Percentiles rank a stretch among this genome's conserved stretches.
phyloP scores from a whole-genome alignment of 2,329 filamentous ascomycete species.

The Ceratocystis harringtonii region DNA sequence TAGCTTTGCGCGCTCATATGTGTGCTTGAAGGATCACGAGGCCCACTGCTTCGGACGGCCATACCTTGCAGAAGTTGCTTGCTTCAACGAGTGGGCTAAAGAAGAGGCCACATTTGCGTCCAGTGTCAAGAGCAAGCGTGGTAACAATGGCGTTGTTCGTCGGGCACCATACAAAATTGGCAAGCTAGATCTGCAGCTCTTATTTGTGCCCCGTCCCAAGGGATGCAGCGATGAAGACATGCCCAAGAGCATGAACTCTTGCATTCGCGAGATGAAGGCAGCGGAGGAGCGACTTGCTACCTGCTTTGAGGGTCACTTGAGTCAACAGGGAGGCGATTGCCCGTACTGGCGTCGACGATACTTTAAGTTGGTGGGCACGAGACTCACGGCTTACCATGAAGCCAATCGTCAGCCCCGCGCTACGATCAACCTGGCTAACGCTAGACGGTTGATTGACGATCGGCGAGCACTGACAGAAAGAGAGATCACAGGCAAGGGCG shows the following conservation, averaged over 20 bases:
- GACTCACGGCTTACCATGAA: constrained; percentile 92
- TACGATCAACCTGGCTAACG: constrained; percentile 91
- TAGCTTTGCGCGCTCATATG: constrained; percentile 85
- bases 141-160: constrained; percentile 53
- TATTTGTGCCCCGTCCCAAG: constrained; percentile 89
- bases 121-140: constrained; percentile 89
- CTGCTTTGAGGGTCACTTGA: constrained; percentile 76
- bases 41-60: constrained; percentile 74
- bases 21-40: constrained; percentile 89
- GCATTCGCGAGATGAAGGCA: constrained; percentile 81
- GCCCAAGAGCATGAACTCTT: constrained; percentile 98
- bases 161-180: constrained; percentile 93
- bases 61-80: constrained; percentile 74
- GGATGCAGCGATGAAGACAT: constrained; percentile 82
- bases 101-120: constrained; percentile 66
- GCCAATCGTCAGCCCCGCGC: constrained; percentile 87
- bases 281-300: constrained; percentile 67
- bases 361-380: constrained; percentile 83
- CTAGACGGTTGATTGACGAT: constrained; percentile 86
- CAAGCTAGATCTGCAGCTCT: constrained; percentile 80
- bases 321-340: constrained; percentile 95
- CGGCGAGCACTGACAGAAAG: constrained; percentile 69
- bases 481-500: constrained; percentile 60
- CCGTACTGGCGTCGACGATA: constrained; percentile 98
- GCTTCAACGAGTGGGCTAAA: constrained; percentile 97